These are phyloP conservation scores for Saccharomycopsis sp. DNA, from an alignment of 805 yeast species.

Conservation along the genomic window DNA sequence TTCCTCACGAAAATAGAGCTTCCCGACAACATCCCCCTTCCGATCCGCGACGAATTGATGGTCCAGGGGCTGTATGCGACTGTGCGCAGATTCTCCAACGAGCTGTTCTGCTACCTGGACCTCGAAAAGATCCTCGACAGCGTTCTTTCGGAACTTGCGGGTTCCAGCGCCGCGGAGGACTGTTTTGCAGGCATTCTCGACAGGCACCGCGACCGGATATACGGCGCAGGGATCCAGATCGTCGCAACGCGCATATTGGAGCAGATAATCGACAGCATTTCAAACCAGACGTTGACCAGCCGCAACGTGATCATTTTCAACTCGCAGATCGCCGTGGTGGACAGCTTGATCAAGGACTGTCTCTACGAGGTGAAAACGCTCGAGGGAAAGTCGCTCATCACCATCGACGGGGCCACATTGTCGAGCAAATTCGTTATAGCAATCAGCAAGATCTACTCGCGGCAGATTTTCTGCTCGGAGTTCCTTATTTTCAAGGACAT, in stretches of 20 bases:
- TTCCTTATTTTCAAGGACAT: conserved; percentile 9
- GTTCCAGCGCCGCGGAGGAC: background rate
- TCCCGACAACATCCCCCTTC: conserved; percentile 31
- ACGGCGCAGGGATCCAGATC: background rate
- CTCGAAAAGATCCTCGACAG: conserved; percentile 3
- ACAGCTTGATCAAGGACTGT: background rate
- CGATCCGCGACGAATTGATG: conserved; percentile 24
- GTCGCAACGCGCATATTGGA: conserved; percentile 7
- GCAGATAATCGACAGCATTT: conserved; percentile 6
- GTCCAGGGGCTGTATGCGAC: background rate
- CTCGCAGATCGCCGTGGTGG: conserved; percentile 5
- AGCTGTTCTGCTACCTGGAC: background rate
- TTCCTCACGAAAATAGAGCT: conserved; percentile 25
- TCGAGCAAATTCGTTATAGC: background rate
- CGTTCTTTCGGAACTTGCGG: background rate
- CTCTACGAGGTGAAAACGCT: background rate
- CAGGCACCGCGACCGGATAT: background rate
- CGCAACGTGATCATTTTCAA: conserved; percentile 5
- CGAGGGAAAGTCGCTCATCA: background rate
- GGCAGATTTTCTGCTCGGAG: conserved; percentile 8
- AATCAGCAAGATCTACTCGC: conserved; percentile 4
- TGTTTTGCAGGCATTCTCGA: background rate
- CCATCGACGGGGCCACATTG: conserved; percentile 1
- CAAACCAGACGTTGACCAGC: conserved; percentile 7
- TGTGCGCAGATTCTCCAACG: background rate